A percentile compares a stretch with the other conserved stretches of the same genome.
Evolutionary conservation across 345 rosid species (phyloP).

Genomic region (Eucalyptus sideroxylon): DNA sequence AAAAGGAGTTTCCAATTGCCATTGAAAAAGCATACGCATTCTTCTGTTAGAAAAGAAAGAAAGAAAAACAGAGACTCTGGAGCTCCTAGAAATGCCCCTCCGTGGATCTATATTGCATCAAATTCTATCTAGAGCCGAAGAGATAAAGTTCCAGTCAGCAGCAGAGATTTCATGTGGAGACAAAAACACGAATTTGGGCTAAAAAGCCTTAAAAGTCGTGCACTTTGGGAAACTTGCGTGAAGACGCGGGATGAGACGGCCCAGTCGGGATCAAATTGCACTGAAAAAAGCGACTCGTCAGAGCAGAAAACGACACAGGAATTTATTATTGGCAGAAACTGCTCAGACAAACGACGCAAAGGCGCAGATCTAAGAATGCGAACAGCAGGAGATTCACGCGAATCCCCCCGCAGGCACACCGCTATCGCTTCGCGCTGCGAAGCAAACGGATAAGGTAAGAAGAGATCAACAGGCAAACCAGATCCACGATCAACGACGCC

Average conservation of each 20-base stretch:
- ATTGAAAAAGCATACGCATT: not conserved
- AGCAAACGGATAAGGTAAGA: not conserved
- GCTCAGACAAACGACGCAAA: not conserved
- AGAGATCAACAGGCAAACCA: not conserved
- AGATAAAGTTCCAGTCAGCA: not conserved
- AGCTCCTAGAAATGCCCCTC: not conserved
- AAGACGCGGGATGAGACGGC: not conserved
- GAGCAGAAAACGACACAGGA: not conserved
- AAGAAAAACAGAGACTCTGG: not conserved
- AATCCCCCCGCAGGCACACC: not conserved
- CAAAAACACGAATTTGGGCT: not conserved
- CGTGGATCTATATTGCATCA: not conserved
- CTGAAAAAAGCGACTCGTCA: not conserved
- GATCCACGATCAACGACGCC: not conserved
- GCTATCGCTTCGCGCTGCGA: not conserved
- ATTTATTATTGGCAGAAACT: not conserved
- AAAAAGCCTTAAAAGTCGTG: not conserved
- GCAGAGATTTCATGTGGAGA: not conserved
- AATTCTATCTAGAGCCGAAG: not conserved
- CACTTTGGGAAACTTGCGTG: not conserved
- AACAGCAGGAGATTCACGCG: not conserved
- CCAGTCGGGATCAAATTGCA: not conserved
- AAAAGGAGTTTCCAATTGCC: not conserved
- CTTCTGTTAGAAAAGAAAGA: not conserved
- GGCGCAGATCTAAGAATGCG: not conserved